Base-by-base conservation (phyloP, 495 filamentous ascomycete species). In the Sphaerosporella brunnea region DNA sequence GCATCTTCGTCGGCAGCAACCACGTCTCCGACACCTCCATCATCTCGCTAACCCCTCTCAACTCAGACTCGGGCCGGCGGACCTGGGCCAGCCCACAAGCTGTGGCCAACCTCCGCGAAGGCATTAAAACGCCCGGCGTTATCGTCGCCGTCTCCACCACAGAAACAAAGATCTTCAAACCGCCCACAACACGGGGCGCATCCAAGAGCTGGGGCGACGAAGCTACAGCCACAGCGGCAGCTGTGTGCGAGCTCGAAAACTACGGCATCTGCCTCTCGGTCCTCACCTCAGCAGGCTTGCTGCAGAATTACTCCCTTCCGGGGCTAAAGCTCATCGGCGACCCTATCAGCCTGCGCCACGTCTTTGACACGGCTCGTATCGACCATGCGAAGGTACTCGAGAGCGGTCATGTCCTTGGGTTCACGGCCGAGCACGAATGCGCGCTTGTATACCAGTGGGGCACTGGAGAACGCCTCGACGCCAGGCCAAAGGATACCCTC, bases 341-440 rank as follows among this genome's bases (percentile, higher is more conserved):
- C 3, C 18, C 5, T 9, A 21, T 46, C 43, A 4, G 4, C 43
- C n/a, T 46, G 4, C 4, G 8, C 23, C 23, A 15, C 43, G 8
- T 35, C 23, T 18, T 30, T 10, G 43, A 30, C 4, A 9, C 13
- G 4, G 28, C 4, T 4, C 10, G 24, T 11, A 19, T 36, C 10
- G 5, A 19, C 16, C 16, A n/a, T 13, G 8, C 43, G 13, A 15
- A 15, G 10, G 13, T 48, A 2, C 32, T 48, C 9, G 34, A 37
- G 30, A 38, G 20, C 9, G 87, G 90, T 11, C 80, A 83, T 49
- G 70, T 95, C 42, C 68, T 95, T 43, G 79, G 77, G 41, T 96
- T 86, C 85, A 78, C 75, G n/a, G 83, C 85, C 0, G 88, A 90
- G 1, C 80, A 83, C 0, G 84, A 97, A 63, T 63, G 93, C 11